phyloP scores from a whole-genome alignment of 2,329 filamentous ascomycete species.

The Septoria petroselini region DNA sequence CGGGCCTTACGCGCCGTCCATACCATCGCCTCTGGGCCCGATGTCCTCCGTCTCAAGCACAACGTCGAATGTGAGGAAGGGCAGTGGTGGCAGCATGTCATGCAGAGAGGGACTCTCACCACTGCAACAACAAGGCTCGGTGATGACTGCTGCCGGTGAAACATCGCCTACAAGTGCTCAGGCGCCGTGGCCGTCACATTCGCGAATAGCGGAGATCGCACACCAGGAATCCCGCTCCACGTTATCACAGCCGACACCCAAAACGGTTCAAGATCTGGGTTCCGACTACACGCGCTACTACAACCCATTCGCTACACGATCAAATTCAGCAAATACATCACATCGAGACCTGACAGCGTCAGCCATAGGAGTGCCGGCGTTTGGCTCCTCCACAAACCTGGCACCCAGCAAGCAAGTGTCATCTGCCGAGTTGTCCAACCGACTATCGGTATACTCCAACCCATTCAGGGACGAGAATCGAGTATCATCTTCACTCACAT shows the following conservation, averaged over 20 bases:
- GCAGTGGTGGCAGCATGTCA: conserved; percentile 25
- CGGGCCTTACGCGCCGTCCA: conserved; percentile 18
- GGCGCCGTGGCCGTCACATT: conserved; percentile 18
- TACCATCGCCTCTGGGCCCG: conserved; percentile 26
- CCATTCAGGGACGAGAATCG: conserved; percentile 36
- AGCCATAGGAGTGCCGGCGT: conserved; percentile 24
- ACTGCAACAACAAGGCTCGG: conserved; percentile 6
- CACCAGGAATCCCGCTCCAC: conserved; percentile 32
- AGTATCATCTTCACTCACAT: conserved; percentile 31
- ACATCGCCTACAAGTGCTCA: conserved; percentile 1
- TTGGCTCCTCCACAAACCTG: conserved; percentile 30
- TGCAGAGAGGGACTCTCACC: conserved; percentile 7
- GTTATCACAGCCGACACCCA: conserved; percentile 33
- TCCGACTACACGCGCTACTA: conserved; percentile 41
- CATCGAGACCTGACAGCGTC: conserved; percentile 31
- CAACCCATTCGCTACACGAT: conserved; percentile 39
- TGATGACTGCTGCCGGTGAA: neutral
- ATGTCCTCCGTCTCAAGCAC: conserved; percentile 22
- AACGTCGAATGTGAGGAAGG: conserved; percentile 18
- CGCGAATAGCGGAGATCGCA: conserved; percentile 24
- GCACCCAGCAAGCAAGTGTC: conserved; percentile 22
- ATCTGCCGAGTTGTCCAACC: conserved; percentile 28
- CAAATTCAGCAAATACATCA: conserved; percentile 37
- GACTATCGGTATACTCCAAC: conserved; percentile 30
- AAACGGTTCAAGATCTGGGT: conserved; percentile 38